phyloP scores from a whole-genome alignment of 805 yeast species.

The Yarrowia sp. region DNA sequence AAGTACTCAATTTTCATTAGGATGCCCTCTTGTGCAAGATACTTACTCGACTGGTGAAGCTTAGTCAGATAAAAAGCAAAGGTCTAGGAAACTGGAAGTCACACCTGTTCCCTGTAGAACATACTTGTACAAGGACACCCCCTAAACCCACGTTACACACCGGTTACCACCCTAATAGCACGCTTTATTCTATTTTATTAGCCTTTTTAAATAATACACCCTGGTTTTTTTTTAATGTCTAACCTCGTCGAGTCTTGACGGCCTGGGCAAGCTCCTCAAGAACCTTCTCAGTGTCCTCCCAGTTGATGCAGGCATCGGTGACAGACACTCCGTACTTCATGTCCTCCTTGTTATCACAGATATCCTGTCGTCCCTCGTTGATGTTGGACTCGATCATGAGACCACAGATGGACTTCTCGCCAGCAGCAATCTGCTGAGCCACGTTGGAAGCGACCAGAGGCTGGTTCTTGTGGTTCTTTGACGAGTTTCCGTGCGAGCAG shows the following conservation, averaged over 20 bases:
- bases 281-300: constrained; percentile 78
- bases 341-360: constrained; percentile 72
- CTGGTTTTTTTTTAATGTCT: background rate
- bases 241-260: constrained; percentile 68
- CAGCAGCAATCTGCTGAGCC: constrained; percentile 72
- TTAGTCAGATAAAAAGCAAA: too few species aligned
- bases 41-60: too few species aligned
- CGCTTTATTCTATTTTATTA: constrained; percentile 1
- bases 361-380: constrained; percentile 89
- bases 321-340: constrained; percentile 91
- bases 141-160: too few species aligned
- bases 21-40: too few species aligned
- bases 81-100: too few species aligned
- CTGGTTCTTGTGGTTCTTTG: constrained; percentile 86
- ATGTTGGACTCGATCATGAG: constrained; percentile 95
- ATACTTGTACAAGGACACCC: too few species aligned
- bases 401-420: constrained; percentile 78
- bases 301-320: constrained; percentile 95
- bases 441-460: constrained; percentile 79
- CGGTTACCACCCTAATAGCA: too few species aligned
- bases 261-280: constrained; percentile 71
- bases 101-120: too few species aligned
- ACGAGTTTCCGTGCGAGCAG: constrained; percentile 96
- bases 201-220: constrained; percentile 13
- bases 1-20: too few species aligned